Conservation (phyloP, 306 rosid genomes). For the Cucumis sativus region Cucumber_9930_V3 NC_026660.2:12430501-12431000, state of each 20-base stretch:
- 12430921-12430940: slow-evolving; percentile 91
- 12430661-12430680: background rate
- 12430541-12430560: slow-evolving; percentile 90
- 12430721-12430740: slow-evolving; percentile 41
- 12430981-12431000: slow-evolving; percentile 31
- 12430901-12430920: slow-evolving; percentile 98
- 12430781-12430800: slow-evolving; percentile 9
- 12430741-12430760: background rate
- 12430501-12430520: slow-evolving; percentile 82
- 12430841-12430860: slow-evolving; percentile 62
- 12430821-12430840: slow-evolving; percentile 88
- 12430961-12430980: slow-evolving; percentile 91
- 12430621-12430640: background rate
- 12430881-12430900: slow-evolving; percentile 70
- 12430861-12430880: slow-evolving; percentile 48
- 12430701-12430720: slow-evolving; percentile 26
- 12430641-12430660: background rate
- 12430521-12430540: slow-evolving; percentile 75
- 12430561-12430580: slow-evolving; percentile 97
- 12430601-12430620: background rate
- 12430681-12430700: background rate
- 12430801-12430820: slow-evolving; percentile 73
- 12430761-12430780: slow-evolving; percentile 11
- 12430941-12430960: slow-evolving; percentile 98
- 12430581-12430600: background rate